Percentiles rank a stretch among this genome's conserved stretches.
Conservation (phyloP, 1,284 basidiomycete species). For the Pseudozyma pruni region DNA sequence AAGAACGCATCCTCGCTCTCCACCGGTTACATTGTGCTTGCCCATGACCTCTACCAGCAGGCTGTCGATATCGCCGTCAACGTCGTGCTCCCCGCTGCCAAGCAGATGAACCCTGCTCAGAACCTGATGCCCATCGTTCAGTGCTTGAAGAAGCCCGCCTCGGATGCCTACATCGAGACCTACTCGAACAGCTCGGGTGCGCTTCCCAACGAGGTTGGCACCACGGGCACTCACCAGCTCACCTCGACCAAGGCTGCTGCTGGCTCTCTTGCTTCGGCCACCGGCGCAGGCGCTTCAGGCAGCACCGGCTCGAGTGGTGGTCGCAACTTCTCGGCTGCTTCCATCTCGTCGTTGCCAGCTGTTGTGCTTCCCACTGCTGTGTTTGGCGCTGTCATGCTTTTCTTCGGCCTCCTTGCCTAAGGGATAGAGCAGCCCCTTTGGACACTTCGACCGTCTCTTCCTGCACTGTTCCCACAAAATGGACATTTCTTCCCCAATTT, state of each 20-base stretch:
- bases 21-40: slow-evolving; percentile 90
- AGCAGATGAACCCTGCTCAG: slow-evolving; percentile 72
- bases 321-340: slow-evolving; percentile 12
- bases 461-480: too few species aligned
- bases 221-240: slow-evolving; percentile 35
- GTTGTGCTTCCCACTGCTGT: slow-evolving; percentile 28
- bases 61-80: slow-evolving; percentile 63
- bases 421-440: not conserved
- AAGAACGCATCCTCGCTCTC: slow-evolving; percentile 66
- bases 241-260: slow-evolving; percentile 31
- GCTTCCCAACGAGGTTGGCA: slow-evolving; percentile 40
- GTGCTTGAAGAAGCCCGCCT: slow-evolving; percentile 53
- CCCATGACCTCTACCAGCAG: slow-evolving; percentile 66
- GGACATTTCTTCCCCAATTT: too few species aligned
- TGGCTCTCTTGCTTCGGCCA: slow-evolving; percentile 17
- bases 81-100: slow-evolving; percentile 60
- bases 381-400: slow-evolving; percentile 31
- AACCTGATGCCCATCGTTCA: slow-evolving; percentile 70
- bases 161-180: slow-evolving; percentile 60
- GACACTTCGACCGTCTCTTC: too few species aligned
- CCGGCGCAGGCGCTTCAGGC: slow-evolving; percentile 3
- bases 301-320: slow-evolving; percentile 8
- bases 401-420: slow-evolving; percentile 32
- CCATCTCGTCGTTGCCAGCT: slow-evolving; percentile 13
- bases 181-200: slow-evolving; percentile 52